Conservation (phyloP, 179 eudicot genomes). For the Patellifolia procumbens region DNA sequence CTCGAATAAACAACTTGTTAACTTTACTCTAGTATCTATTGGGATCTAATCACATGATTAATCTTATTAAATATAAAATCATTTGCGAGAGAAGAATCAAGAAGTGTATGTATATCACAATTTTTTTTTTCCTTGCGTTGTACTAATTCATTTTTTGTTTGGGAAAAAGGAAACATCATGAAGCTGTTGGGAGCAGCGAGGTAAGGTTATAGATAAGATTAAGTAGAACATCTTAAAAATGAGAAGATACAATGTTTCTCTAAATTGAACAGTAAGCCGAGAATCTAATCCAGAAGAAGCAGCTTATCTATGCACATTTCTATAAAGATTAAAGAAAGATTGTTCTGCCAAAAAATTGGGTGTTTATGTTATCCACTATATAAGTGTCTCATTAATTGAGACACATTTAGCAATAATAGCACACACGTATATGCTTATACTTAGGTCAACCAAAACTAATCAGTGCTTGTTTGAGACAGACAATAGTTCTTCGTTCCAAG, state of each 20-base stretch:
- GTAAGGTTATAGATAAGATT: background rate
- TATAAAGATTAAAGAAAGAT: background rate
- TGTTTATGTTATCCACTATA: background rate
- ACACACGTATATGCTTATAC: background rate
- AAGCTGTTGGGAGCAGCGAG: background rate
- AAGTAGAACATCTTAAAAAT: background rate
- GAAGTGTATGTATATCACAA: too few species aligned
- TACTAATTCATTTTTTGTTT: background rate
- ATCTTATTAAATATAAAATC: too few species aligned
- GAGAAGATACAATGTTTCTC: background rate
- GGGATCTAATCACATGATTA: too few species aligned
- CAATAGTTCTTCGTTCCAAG: too few species aligned
- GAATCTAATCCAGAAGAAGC: background rate
- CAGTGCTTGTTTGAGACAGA: background rate
- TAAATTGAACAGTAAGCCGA: too few species aligned
- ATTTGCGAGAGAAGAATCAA: too few species aligned
- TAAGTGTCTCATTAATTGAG: background rate
- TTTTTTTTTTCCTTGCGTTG: background rate
- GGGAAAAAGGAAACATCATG: background rate
- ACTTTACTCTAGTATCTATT: too few species aligned
- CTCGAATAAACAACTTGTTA: too few species aligned
- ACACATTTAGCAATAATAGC: background rate
- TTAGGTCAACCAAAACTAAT: background rate
- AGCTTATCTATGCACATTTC: background rate
- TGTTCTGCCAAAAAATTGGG: background rate